These are phyloP conservation scores for Pulveroboletus sp. DNA, from an alignment of 768 basidiomycete genomes.

Conservation along the genomic window DNA sequence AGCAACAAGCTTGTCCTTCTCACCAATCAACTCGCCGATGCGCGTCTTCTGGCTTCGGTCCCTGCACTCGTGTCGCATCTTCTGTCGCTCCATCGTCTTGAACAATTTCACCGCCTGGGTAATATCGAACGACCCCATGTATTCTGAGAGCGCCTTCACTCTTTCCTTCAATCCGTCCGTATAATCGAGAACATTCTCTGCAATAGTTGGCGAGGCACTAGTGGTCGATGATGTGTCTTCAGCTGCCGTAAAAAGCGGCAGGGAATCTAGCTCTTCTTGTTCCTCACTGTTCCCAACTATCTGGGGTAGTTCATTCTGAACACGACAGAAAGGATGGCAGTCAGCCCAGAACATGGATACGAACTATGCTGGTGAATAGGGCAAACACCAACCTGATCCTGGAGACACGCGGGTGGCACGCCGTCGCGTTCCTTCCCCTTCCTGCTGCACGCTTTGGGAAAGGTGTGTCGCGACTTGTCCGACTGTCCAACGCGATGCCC, in stretches of 20 bases:
- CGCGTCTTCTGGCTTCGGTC: slow-evolving; percentile 21
- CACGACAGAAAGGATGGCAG: neutral
- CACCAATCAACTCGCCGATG: slow-evolving; percentile 18
- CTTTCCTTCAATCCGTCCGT: slow-evolving; percentile 18
- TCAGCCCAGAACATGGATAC: too few species aligned
- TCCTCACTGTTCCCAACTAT: neutral
- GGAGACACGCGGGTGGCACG: neutral
- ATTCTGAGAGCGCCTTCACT: slow-evolving; percentile 23
- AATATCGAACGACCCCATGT: slow-evolving; percentile 28
- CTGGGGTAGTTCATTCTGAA: neutral
- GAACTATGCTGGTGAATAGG: too few species aligned
- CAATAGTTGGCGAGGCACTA: slow-evolving; percentile 21
- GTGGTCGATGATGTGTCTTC: slow-evolving; percentile 12
- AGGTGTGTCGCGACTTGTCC: neutral
- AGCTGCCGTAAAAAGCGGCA: slow-evolving; percentile 18
- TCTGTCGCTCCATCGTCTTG: slow-evolving; percentile 22
- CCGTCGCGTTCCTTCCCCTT: slow-evolving; percentile 28
- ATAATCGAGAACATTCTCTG: slow-evolving; percentile 28
- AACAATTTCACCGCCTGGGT: slow-evolving; percentile 11
- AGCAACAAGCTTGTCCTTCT: slow-evolving; percentile 13
- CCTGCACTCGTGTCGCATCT: slow-evolving; percentile 20
- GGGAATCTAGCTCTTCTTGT: slow-evolving; percentile 7
- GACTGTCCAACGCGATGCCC: slow-evolving; percentile 6
- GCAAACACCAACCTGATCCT: slow-evolving; percentile 15
- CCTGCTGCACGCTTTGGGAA: slow-evolving; percentile 13